phyloP scores from a whole-genome alignment of 805 yeast genomes.

The Yarrowia osloensis region DNA sequence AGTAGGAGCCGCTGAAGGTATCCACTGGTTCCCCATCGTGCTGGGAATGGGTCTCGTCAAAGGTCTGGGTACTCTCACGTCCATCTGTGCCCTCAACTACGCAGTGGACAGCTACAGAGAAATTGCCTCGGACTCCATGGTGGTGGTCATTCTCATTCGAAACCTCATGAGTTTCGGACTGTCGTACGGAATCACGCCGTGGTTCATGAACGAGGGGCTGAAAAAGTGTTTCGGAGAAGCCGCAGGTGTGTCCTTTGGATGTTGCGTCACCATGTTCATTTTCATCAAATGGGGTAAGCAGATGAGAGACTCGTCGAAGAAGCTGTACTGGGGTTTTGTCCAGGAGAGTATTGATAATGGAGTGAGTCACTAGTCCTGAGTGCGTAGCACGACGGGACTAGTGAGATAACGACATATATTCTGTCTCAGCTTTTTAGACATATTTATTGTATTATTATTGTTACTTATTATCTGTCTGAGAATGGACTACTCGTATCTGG shows the following conservation, averaged over 20 bases:
- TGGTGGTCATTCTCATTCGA: constrained; percentile 51
- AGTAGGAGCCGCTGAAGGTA: constrained; percentile 51
- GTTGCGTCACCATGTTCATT: constrained; percentile 3
- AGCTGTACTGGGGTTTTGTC: constrained; percentile 8
- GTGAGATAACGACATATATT: too few relatives aligned
- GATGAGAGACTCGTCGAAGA: constrained; percentile 35
- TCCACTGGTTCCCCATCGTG: constrained; percentile 52
- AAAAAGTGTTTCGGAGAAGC: constrained; percentile 46
- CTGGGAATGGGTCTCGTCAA: constrained; percentile 51
- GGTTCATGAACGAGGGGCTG: constrained; percentile 50
- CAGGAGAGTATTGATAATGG: constrained; percentile 21
- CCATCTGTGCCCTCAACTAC: constrained; percentile 49
- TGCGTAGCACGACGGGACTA: background rate
- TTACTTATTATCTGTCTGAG: too few relatives aligned
- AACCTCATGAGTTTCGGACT: constrained; percentile 53
- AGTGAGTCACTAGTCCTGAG: background rate
- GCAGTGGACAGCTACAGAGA: constrained; percentile 52
- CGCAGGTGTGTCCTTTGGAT: constrained; percentile 17
- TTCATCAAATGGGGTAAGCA: constrained; percentile 46
- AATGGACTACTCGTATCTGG: too few relatives aligned
- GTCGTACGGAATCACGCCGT: constrained; percentile 55
- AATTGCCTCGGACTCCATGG: constrained; percentile 50
- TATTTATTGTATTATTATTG: constrained; percentile 7
- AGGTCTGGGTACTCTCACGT: constrained; percentile 50
- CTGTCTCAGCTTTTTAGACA: too few relatives aligned